Percentiles rank a stretch among this genome's conserved stretches.
These are phyloP conservation scores for Kodamaea jinghongensis DNA, from an alignment of 805 yeast species.

Conservation along the genomic window DNA sequence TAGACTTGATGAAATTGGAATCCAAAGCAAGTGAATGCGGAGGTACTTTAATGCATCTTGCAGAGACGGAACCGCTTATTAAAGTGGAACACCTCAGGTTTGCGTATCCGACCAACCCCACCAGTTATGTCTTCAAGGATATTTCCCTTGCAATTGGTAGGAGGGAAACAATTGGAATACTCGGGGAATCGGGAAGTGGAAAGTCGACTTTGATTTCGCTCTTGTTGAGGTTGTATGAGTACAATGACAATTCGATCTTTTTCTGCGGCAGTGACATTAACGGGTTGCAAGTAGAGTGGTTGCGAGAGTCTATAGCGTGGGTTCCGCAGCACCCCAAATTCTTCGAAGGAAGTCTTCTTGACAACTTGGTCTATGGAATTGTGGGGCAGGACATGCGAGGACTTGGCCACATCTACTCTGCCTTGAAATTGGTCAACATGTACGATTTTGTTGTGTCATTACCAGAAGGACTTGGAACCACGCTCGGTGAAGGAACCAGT, in stretches of 20 bases:
- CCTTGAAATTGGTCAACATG: conserved; percentile 48
- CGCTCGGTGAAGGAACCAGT: conserved; percentile 47
- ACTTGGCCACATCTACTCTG: conserved; percentile 29
- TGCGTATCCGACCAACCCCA: conserved; percentile 40
- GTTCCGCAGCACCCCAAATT: conserved; percentile 76
- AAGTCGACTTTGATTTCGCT: conserved; percentile 73
- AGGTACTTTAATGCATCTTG: conserved; percentile 23
- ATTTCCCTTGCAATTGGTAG: conserved; percentile 42
- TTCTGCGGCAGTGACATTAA: conserved; percentile 50
- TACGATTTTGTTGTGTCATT: conserved; percentile 52
- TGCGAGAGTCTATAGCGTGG: conserved; percentile 57
- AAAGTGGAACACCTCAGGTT: conserved; percentile 48
- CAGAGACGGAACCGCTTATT: conserved; percentile 21
- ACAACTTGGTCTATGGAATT: conserved; percentile 68
- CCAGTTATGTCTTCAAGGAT: conserved; percentile 33
- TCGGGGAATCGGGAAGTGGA: conserved; percentile 90
- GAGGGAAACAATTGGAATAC: conserved; percentile 60
- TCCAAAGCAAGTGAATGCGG: conserved; percentile 35
- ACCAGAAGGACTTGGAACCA: conserved; percentile 58
- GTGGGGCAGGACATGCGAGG: conserved; percentile 16
- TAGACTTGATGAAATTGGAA: conserved; percentile 35
- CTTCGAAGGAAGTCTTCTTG: conserved; percentile 69
- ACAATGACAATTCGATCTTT: conserved; percentile 36
- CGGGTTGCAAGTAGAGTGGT: conserved; percentile 40
- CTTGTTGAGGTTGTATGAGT: conserved; percentile 51